phyloP scores from a whole-genome alignment of 352 stramenopile genomes.

The Pythium brachiatum region DNA sequence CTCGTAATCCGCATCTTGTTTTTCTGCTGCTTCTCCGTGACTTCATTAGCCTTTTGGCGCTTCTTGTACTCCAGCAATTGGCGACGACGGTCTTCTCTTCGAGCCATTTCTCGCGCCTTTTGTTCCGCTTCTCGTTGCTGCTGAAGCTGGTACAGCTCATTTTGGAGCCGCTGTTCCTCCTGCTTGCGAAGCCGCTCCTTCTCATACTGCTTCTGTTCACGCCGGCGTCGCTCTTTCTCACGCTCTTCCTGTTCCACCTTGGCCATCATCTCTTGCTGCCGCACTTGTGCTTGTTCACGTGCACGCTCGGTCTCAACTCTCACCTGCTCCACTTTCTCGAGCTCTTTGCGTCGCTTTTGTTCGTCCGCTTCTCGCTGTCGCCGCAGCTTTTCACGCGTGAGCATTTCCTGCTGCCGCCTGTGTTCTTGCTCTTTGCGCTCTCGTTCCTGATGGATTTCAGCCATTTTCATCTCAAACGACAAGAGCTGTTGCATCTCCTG shows the following conservation, averaged over 20 bases:
- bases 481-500: slow-evolving; percentile 75
- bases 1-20: slow-evolving; percentile 66
- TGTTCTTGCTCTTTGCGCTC: slow-evolving; percentile 50
- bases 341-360: slow-evolving; percentile 37
- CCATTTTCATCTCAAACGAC: slow-evolving; percentile 62
- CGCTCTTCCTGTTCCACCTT: slow-evolving; percentile 48
- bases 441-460: slow-evolving; percentile 48
- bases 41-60: slow-evolving; percentile 36
- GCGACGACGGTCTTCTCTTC: slow-evolving; percentile 39
- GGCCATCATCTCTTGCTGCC: slow-evolving; percentile 41
- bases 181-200: slow-evolving; percentile 50
- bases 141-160: slow-evolving; percentile 41
- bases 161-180: slow-evolving; percentile 53
- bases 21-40: slow-evolving; percentile 56
- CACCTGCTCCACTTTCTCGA: slow-evolving; percentile 54
- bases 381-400: slow-evolving; percentile 35
- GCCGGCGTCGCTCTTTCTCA: slow-evolving; percentile 47
- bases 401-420: slow-evolving; percentile 41
- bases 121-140: slow-evolving; percentile 41
- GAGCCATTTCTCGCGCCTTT: slow-evolving; percentile 48
- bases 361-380: slow-evolving; percentile 59
- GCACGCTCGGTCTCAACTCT: slow-evolving; percentile 44
- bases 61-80: slow-evolving; percentile 52
- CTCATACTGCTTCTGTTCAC: slow-evolving; percentile 45
- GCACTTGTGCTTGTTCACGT: slow-evolving; percentile 37